phyloP scores from a whole-genome alignment of 2,329 filamentous ascomycete species.

The Xylariaceae sp. region DNA sequence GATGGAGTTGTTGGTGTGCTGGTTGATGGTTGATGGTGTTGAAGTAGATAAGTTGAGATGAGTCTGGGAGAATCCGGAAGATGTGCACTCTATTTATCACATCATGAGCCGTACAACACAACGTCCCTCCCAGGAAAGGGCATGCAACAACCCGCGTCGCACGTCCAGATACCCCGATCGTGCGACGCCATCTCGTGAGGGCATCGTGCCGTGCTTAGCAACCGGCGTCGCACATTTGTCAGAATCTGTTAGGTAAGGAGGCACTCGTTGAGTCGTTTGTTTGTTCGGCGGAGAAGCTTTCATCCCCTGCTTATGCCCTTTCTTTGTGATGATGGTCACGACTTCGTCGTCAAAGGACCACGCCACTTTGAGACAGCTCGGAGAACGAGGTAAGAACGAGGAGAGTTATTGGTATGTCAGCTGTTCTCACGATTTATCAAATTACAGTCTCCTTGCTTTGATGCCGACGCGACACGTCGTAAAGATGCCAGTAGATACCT shows the following conservation, averaged over 20 bases:
- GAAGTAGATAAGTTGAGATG: too few species aligned
- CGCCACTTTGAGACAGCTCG: not conserved
- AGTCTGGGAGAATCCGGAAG: not conserved
- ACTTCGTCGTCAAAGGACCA: not conserved
- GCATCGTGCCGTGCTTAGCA: not conserved
- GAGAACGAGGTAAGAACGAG: not conserved
- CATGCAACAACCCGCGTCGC: too few species aligned
- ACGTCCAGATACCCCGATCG: not conserved
- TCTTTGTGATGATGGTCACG: not conserved
- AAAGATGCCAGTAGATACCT: not conserved
- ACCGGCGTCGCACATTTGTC: not conserved
- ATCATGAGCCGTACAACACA: not conserved
- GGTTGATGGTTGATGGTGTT: too few species aligned
- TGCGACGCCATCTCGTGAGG: not conserved
- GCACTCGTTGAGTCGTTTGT: too few species aligned
- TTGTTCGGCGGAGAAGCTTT: not conserved
- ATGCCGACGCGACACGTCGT: not conserved
- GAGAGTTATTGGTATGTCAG: too few species aligned
- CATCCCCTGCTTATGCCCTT: not conserved
- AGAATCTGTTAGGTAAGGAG: not conserved
- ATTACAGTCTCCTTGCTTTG: not conserved
- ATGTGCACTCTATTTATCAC: not conserved
- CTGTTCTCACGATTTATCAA: too few species aligned
- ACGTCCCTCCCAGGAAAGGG: too few species aligned
- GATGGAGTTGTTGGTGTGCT: conserved; percentile 1